Conservation (phyloP, 495 filamentous ascomycete genomes). For the Tetracladium setigerum region DNA sequence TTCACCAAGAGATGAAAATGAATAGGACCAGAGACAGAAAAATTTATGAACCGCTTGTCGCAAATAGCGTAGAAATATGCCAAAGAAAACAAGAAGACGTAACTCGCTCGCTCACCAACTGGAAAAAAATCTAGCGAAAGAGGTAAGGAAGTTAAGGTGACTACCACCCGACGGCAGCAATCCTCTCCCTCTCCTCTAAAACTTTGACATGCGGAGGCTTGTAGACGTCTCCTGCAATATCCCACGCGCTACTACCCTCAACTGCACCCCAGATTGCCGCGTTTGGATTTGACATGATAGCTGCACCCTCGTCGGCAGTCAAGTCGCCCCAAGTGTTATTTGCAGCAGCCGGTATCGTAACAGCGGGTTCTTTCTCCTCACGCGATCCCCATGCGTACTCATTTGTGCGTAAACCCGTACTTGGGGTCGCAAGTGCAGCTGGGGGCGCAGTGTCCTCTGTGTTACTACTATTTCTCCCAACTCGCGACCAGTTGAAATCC, state of each 20-base stretch:
- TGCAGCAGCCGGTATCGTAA: not conserved
- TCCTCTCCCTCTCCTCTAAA: not conserved
- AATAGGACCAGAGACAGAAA: too few relatives aligned
- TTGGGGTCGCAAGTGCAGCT: not conserved
- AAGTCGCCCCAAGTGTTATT: not conserved
- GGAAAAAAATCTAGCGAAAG: too few relatives aligned
- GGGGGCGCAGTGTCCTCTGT: too few relatives aligned
- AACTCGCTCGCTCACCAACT: too few relatives aligned
- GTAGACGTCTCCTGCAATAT: constrained; percentile 1
- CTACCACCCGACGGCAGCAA: constrained; percentile 1
- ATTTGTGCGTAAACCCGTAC: not conserved
- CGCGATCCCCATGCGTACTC: not conserved
- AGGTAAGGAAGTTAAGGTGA: too few relatives aligned
- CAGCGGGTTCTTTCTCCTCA: not conserved
- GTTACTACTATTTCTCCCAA: too few relatives aligned
- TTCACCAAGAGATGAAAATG: too few relatives aligned
- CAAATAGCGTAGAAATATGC: too few relatives aligned
- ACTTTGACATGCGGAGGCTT: constrained; percentile 8
- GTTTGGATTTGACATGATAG: too few relatives aligned
- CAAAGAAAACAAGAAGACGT: too few relatives aligned
- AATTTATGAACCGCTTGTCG: too few relatives aligned
- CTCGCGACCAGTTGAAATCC: not conserved
- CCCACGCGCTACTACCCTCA: not conserved
- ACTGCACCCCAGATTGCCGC: not conserved
- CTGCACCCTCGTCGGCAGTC: too few relatives aligned